phyloP scores from a whole-genome alignment of 176 grass and related monocot genomes.

The Eragrostis curvula region DNA sequence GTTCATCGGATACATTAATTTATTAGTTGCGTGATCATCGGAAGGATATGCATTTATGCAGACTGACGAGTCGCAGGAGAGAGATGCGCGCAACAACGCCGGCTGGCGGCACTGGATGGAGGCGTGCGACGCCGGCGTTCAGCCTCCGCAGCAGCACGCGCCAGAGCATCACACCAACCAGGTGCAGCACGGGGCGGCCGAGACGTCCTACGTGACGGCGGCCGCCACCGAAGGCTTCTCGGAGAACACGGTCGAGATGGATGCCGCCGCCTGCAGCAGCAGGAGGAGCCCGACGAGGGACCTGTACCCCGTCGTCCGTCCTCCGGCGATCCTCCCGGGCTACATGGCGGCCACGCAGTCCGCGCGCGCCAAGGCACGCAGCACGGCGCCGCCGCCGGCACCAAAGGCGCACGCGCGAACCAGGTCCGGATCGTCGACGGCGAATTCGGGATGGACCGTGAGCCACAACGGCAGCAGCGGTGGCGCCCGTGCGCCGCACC shows the following conservation, averaged over 20 bases:
- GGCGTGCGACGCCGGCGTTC: slow-evolving; percentile 38
- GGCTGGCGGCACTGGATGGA: slow-evolving; percentile 80
- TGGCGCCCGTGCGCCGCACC: not conserved
- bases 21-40: too few relatives aligned
- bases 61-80: slow-evolving; percentile 13
- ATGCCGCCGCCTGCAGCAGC: not conserved
- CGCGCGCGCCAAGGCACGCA: slow-evolving; percentile 69
- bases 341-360: slow-evolving; percentile 93
- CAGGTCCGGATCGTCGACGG: slow-evolving; percentile 41
- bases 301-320: slow-evolving; percentile 27
- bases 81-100: slow-evolving; percentile 20
- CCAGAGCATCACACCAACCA: not conserved
- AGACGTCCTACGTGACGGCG: slow-evolving; percentile 43
- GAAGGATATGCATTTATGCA: slow-evolving; percentile 3
- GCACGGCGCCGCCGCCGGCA: slow-evolving; percentile 7
- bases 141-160: slow-evolving; percentile 30
- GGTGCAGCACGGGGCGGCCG: not conserved
- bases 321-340: slow-evolving; percentile 43
- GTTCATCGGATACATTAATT: too few relatives aligned
- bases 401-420: slow-evolving; percentile 24
- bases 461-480: slow-evolving; percentile 29
- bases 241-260: slow-evolving; percentile 85
- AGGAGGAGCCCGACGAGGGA: slow-evolving; percentile 35
- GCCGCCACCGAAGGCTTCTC: slow-evolving; percentile 53
- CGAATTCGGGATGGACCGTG: slow-evolving; percentile 53